These are phyloP conservation scores for Starmera dryadoides DNA, from an alignment of 805 yeast genomes.

Conservation along the genomic window DNA sequence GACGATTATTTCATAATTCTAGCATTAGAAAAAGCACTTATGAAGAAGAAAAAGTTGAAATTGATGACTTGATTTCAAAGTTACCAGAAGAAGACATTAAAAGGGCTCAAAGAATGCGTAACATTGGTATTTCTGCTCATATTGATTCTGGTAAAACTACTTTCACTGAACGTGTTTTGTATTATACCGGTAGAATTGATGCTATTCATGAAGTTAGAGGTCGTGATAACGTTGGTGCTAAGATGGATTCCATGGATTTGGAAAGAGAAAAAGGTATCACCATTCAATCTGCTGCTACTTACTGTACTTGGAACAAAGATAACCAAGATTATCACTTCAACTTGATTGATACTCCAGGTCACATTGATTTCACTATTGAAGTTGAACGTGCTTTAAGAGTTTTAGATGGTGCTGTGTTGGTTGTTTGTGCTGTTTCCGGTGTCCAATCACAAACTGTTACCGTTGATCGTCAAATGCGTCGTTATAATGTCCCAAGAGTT, in stretches of 20 bases:
- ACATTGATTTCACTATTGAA: slow-evolving; percentile 97
- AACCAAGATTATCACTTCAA: slow-evolving; percentile 73
- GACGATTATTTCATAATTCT: slow-evolving; percentile 28
- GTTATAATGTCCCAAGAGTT: slow-evolving; percentile 94
- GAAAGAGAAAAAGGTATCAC: slow-evolving; percentile 99
- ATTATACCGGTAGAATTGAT: slow-evolving; percentile 93
- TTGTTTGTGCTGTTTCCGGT: slow-evolving; percentile 97
- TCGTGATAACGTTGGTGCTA: slow-evolving; percentile 96
- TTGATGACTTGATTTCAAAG: slow-evolving; percentile 47
- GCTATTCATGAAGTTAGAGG: slow-evolving; percentile 97
- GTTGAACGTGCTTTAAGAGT: slow-evolving; percentile 98
- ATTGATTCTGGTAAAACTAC: slow-evolving; percentile 98
- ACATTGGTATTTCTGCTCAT: slow-evolving; percentile 97
- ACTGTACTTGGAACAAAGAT: slow-evolving; percentile 90
- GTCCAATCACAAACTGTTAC: slow-evolving; percentile 98
- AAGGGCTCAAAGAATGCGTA: slow-evolving; percentile 61
- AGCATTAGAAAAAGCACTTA: slow-evolving; percentile 31
- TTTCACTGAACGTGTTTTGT: slow-evolving; percentile 93
- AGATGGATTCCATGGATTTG: slow-evolving; percentile 98
- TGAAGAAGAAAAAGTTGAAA: slow-evolving; percentile 65
- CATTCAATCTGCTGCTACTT: slow-evolving; percentile 97
- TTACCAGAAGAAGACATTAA: slow-evolving; percentile 45
- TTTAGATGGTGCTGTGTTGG: slow-evolving; percentile 95
- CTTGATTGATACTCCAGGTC: slow-evolving; percentile 97
- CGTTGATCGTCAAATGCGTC: slow-evolving; percentile 97